Conservation (phyloP, 495 filamentous ascomycete genomes). For the Sabuloglossum arenarium region DNA sequence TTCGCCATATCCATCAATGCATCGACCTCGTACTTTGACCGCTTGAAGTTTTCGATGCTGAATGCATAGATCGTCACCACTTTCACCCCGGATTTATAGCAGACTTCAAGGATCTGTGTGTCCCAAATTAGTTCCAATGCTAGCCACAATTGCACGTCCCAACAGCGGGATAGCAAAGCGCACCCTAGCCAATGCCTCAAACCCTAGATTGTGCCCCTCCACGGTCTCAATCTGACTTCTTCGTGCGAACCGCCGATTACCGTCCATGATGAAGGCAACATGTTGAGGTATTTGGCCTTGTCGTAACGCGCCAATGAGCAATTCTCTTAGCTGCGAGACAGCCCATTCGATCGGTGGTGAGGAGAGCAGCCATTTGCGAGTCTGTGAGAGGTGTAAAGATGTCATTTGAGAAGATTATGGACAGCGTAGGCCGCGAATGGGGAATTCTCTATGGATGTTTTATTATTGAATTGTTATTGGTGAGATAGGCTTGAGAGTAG, state of each 20-base stretch:
- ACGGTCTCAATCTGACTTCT: conserved; percentile 86
- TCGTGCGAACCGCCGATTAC: conserved; percentile 78
- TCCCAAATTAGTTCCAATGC: conserved; percentile 1
- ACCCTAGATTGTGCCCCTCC: conserved; percentile 91
- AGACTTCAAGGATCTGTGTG: conserved; percentile 73
- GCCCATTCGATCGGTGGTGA: conserved; percentile 81
- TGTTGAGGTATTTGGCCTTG: conserved; percentile 86
- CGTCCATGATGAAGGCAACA: conserved; percentile 97
- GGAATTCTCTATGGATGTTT: no score
- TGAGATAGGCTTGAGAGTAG: not conserved
- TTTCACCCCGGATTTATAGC: conserved; percentile 87
- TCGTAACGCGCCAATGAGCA: conserved; percentile 68
- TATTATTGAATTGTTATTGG: not conserved
- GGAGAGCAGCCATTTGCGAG: conserved; percentile 71
- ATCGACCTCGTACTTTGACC: conserved; percentile 94
- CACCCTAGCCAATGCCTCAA: conserved; percentile 78
- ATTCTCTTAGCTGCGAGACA: conserved; percentile 45
- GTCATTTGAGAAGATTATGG: conserved; percentile 8
- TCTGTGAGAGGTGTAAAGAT: conserved; percentile 46
- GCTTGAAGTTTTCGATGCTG: conserved; percentile 97
- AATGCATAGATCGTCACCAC: conserved; percentile 97
- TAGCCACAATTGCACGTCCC: not conserved
- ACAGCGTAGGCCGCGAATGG: not conserved
- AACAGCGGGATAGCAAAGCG: conserved; percentile 6
- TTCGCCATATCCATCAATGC: conserved; percentile 96